Conservation (phyloP, 495 filamentous ascomycete species). For the Trichoderma asperelloides region DNA sequence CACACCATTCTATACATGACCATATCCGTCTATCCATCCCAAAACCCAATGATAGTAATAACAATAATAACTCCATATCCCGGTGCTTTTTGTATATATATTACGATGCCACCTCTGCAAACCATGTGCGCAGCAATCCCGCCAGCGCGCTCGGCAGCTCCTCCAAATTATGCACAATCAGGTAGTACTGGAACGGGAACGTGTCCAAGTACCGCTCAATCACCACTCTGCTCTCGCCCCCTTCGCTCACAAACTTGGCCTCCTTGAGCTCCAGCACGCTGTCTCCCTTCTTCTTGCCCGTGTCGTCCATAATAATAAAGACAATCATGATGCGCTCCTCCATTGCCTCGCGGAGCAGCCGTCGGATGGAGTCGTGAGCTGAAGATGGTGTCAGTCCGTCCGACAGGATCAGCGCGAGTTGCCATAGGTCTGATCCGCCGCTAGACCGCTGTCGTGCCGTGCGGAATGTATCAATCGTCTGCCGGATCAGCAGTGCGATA, state of each 20-base stretch:
- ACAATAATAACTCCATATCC: not conserved
- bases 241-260: constrained; percentile 59
- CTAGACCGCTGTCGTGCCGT: constrained; percentile 54
- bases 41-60: no score
- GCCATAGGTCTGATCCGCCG: constrained; percentile 82
- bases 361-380: constrained; percentile 70
- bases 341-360: constrained; percentile 74
- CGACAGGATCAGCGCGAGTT: constrained; percentile 83
- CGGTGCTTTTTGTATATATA: not conserved
- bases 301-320: constrained; percentile 88
- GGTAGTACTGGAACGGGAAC: constrained; percentile 93
- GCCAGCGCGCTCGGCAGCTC: constrained; percentile 86
- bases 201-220: constrained; percentile 86
- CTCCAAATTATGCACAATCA: constrained; percentile 84
- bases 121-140: constrained; percentile 87
- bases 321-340: constrained; percentile 97
- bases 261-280: constrained; percentile 73
- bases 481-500: constrained; percentile 64
- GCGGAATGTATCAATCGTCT: constrained; percentile 73
- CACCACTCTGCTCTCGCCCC: constrained; percentile 42
- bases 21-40: not conserved
- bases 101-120: constrained; percentile 61
- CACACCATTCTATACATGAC: not conserved
- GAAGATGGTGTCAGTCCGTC: constrained; percentile 77
- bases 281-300: constrained; percentile 33